Evolutionary conservation across 345 rosid genomes (phyloP).

Genomic region (Mangifera indica): DNA sequence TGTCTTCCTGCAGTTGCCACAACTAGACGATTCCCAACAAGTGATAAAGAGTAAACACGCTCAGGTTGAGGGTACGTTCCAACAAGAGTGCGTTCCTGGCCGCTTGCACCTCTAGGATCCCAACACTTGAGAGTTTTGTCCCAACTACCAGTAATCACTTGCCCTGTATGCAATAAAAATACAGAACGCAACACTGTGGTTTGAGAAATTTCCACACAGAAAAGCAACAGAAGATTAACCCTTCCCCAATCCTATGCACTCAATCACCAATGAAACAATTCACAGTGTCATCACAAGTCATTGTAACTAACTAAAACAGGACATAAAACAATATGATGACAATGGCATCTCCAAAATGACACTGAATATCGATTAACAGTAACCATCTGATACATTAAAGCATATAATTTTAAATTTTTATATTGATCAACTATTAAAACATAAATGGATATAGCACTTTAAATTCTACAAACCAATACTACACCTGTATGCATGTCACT

Average conservation of each 20-base stretch:
- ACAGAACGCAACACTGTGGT: conserved; percentile 1
- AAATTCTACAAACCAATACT: not conserved
- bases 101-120: conserved; percentile 98
- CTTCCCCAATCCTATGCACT: not conserved
- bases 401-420: too few relatives aligned
- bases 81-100: conserved; percentile 74
- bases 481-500: not conserved
- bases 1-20: conserved; percentile 98
- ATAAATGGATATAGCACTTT: not conserved
- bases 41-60: conserved; percentile 91
- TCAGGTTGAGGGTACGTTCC: conserved; percentile 90
- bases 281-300: not conserved
- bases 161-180: conserved; percentile 47
- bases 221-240: not conserved
- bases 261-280: not conserved
- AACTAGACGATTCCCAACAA: conserved; percentile 85
- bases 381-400: not conserved
- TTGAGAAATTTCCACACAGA: not conserved
- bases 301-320: not conserved
- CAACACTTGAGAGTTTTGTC: conserved; percentile 90
- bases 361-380: not conserved
- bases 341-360: not conserved
- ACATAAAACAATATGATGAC: not conserved
- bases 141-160: conserved; percentile 97
- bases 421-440: not conserved